These are phyloP conservation scores for Talaromyces proteolyticus DNA, from an alignment of 495 filamentous ascomycete species.

Conservation along the genomic window DNA sequence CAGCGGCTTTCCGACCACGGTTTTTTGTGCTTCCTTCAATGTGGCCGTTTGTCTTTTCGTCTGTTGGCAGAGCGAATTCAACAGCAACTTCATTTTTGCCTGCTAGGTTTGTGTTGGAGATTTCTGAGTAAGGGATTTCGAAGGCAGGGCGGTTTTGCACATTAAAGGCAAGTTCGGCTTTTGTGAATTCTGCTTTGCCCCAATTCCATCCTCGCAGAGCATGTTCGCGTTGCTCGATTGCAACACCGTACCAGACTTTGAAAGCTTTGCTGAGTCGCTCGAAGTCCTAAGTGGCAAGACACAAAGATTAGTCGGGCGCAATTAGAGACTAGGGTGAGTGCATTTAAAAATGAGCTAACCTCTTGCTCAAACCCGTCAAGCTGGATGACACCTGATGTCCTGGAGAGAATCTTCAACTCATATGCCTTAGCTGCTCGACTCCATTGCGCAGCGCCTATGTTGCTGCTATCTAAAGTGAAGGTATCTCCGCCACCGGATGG, in stretches of 20 bases:
- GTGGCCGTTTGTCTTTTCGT: conserved; percentile 60
- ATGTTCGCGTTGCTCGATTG: conserved; percentile 86
- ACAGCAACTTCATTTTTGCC: conserved; percentile 98
- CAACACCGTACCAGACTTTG: conserved; percentile 94
- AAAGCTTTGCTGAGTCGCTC: conserved; percentile 86
- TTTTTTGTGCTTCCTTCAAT: conserved; percentile 67
- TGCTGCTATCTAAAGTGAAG: conserved; percentile 79
- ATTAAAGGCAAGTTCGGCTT: conserved; percentile 91
- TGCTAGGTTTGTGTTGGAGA: conserved; percentile 95
- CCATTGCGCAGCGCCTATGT: conserved; percentile 87
- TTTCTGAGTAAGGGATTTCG: conserved; percentile 95
- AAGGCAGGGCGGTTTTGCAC: conserved; percentile 96
- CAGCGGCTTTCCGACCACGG: conserved; percentile 82
- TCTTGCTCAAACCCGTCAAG: conserved; percentile 93
- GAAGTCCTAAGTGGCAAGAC: conserved; percentile 61
- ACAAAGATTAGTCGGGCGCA: neutral
- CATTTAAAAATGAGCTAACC: no score
- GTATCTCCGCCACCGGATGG: conserved; percentile 80
- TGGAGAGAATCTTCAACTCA: conserved; percentile 83
- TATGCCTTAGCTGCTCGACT: conserved; percentile 87
- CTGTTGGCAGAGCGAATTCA: conserved; percentile 73
- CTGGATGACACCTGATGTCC: conserved; percentile 81
- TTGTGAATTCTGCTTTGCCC: conserved; percentile 97
- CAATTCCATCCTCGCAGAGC: conserved; percentile 98
- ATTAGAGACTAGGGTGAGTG: no score